Evolutionary conservation across 345 rosid genomes (phyloP).

Genomic region (Xanthoceras sorbifolium): DNA sequence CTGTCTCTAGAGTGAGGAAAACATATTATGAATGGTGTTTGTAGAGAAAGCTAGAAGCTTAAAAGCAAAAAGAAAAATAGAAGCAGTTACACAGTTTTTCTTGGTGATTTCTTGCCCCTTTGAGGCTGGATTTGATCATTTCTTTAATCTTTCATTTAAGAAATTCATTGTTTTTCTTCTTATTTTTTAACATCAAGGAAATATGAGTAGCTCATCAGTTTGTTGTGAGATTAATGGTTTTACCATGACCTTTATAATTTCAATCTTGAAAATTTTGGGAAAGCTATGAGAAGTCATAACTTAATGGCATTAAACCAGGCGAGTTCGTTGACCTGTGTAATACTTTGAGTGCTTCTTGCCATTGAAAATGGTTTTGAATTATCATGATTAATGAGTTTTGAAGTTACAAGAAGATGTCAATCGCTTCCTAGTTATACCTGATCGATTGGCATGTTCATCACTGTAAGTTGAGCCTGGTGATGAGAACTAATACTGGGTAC

Average conservation of each 20-base stretch:
- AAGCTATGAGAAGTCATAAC: background rate
- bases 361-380: background rate
- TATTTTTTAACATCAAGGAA: too few relatives aligned
- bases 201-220: background rate
- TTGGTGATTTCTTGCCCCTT: background rate
- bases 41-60: background rate
- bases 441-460: background rate
- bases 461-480: background rate
- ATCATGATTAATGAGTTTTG: background rate
- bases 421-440: background rate
- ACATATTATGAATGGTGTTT: background rate
- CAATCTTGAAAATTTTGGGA: background rate
- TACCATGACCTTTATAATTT: background rate
- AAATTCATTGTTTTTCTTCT: background rate
- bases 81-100: background rate
- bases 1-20: background rate
- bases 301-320: background rate
- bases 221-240: constrained; percentile 5
- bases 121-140: background rate
- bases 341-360: background rate
- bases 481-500: background rate
- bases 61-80: background rate
- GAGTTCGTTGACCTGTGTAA: background rate
- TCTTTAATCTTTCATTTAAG: background rate
- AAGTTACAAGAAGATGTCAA: background rate